Conservation (phyloP, 1,139 yeast species). For the Protomyces inundatus region DNA sequence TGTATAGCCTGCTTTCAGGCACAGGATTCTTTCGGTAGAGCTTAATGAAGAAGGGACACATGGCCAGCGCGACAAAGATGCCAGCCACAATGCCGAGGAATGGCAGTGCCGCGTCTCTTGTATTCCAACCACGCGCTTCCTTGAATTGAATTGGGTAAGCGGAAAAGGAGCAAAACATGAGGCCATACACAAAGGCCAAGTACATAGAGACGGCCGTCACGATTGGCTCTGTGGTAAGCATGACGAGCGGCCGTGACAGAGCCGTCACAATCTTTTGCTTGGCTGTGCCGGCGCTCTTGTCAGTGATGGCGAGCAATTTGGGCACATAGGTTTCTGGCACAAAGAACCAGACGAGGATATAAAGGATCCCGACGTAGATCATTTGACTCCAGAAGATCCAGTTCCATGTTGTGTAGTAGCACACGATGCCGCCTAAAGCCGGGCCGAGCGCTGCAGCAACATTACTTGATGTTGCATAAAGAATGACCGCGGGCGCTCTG, state of each 20-base stretch:
- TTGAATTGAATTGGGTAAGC: slow-evolving; percentile 72
- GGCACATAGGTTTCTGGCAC: slow-evolving; percentile 90
- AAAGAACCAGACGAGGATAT: slow-evolving; percentile 52
- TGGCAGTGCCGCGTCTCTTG: slow-evolving; percentile 53
- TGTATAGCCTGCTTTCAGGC: slow-evolving; percentile 33
- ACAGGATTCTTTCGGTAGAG: slow-evolving; percentile 43
- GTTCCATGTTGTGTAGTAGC: slow-evolving; percentile 58
- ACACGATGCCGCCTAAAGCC: slow-evolving; percentile 69
- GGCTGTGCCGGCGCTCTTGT: slow-evolving; percentile 5
- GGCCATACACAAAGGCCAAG: slow-evolving; percentile 56
- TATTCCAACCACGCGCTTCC: slow-evolving; percentile 51
- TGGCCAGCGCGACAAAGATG: slow-evolving; percentile 32
- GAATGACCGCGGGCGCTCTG: slow-evolving; percentile 31
- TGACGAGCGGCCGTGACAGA: slow-evolving; percentile 46
- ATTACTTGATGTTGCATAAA: slow-evolving; percentile 59
- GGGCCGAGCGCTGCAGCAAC: slow-evolving; percentile 76
- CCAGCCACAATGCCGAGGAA: slow-evolving; percentile 51
- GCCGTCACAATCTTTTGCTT: slow-evolving; percentile 16
- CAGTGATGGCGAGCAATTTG: slow-evolving; percentile 54
- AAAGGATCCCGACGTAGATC: slow-evolving; percentile 46
- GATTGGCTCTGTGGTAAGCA: slow-evolving; percentile 57
- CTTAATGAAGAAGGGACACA: slow-evolving; percentile 37
- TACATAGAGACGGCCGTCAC: slow-evolving; percentile 53
- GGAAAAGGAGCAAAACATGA: slow-evolving; percentile 66
- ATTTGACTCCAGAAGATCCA: slow-evolving; percentile 53